Evolutionary conservation across 1,139 yeast species (phyloP).

Genomic region (Yamadazyma diospyri): DNA sequence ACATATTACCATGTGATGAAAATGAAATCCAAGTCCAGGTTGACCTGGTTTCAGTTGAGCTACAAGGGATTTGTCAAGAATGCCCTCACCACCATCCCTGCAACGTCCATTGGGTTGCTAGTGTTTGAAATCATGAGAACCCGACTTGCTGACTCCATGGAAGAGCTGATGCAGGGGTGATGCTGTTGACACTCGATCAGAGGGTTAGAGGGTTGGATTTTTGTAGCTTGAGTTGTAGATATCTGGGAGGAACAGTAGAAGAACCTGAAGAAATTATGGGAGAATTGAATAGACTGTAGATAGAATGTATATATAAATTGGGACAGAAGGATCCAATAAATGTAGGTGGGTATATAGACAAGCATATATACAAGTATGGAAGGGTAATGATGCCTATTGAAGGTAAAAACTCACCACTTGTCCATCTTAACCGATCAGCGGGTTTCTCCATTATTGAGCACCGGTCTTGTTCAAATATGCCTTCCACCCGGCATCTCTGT

Average conservation of each 20-base stretch:
- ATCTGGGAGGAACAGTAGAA: too few species aligned
- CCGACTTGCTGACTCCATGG: conserved; percentile 26
- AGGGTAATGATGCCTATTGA: too few species aligned
- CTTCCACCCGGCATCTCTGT: conserved; percentile 90
- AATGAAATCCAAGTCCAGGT: conserved; percentile 51
- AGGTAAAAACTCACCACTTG: conserved; percentile 4
- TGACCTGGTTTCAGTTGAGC: conserved; percentile 61
- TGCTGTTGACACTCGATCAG: too few species aligned
- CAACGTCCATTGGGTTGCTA: conserved; percentile 80
- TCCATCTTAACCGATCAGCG: conserved; percentile 5
- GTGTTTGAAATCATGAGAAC: conserved; percentile 82
- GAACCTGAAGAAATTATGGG: too few species aligned
- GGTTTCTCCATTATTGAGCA: neutral
- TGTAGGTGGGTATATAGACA: neutral
- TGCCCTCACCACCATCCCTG: conserved; percentile 76
- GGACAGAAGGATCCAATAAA: too few species aligned
- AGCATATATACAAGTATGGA: too few species aligned
- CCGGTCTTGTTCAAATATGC: conserved; percentile 59
- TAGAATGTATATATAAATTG: neutral
- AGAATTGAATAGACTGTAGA: too few species aligned
- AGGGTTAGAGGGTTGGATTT: too few species aligned
- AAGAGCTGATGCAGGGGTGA: too few species aligned
- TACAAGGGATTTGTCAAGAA: conserved; percentile 76
- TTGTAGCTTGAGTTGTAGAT: too few species aligned
- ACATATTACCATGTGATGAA: conserved; percentile 59